A percentile compares a stretch with the other conserved stretches of the same genome.
These are phyloP conservation scores for Zymoseptoria brevis DNA, from an alignment of 2,329 filamentous ascomycete genomes.

Conservation along the genomic window DNA sequence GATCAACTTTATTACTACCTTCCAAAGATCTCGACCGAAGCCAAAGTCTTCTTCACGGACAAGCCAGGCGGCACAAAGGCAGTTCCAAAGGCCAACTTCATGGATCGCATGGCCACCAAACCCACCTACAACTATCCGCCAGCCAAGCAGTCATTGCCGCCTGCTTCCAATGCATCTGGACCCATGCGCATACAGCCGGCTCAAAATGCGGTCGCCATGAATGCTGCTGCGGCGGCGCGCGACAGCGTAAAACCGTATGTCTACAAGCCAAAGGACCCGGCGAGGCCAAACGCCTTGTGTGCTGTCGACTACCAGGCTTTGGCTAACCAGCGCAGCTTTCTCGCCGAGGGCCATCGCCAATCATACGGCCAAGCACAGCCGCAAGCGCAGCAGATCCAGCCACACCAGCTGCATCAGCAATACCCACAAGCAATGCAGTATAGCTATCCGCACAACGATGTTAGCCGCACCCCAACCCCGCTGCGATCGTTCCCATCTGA, in stretches of 20 bases:
- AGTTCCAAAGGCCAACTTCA: conserved; percentile 62
- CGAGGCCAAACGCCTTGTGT: conserved; percentile 20
- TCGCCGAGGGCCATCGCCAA: conserved; percentile 18
- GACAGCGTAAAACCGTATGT: conserved; percentile 28
- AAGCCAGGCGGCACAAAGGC: conserved; percentile 55
- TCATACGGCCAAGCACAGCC: conserved; percentile 9
- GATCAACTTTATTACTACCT: conserved; percentile 86
- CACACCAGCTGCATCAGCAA: conserved; percentile 2
- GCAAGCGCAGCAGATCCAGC: conserved; percentile 3
- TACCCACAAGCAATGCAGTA: conserved; percentile 10
- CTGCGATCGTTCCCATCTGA: conserved; percentile 29
- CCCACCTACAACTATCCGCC: conserved; percentile 17
- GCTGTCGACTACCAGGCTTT: conserved; percentile 25
- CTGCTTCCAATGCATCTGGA: conserved; percentile 15
- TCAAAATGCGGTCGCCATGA: conserved; percentile 1
- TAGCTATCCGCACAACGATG: conserved; percentile 22
- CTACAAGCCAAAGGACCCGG: conserved; percentile 32
- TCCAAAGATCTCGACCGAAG: conserved; percentile 77
- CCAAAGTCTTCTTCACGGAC: conserved; percentile 83
- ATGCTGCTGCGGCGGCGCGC: conserved; percentile 8
- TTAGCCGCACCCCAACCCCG: conserved; percentile 16
- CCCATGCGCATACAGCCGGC: conserved; percentile 12
- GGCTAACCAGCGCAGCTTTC: conserved; percentile 24
- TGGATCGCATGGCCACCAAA: conserved; percentile 54
- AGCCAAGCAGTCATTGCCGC: conserved; percentile 19